Evolutionary conservation across 2,329 filamentous ascomycete species (phyloP), one percentile per base, ranked within the genome.

Genomic region (Lasiodiplodia sp.): DNA sequence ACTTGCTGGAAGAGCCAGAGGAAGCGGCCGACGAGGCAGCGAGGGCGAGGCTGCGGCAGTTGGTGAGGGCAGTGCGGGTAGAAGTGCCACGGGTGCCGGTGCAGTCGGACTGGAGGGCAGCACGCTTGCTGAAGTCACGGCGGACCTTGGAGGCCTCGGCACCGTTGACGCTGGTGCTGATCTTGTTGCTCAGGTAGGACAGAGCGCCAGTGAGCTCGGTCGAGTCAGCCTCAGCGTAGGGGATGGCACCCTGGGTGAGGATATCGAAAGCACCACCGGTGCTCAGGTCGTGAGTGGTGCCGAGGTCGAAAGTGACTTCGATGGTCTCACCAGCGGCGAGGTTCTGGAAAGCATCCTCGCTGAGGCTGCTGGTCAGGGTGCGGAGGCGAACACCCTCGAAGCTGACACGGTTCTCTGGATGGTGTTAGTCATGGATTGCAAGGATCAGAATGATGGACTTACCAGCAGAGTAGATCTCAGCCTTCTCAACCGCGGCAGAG

Each of bases 321-420:
- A 88, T 80, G 12, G 85, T 84, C 75, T 86, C 76, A 31, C 80
- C 80, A 58, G 79, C 75, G 47, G 62, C 77, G 67, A 89, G 83
- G 40, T 78, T 77, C 72, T 84, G 76, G 76, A 89, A 89, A 60
- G 84, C 82, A 4, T 83, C 81, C 31, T 84, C 81, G 28, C 74
- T 78, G 28, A 88, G 80, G 49, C 79, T 77, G 18, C 83, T 84
- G 70, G 81, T 76, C 37, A 88, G 76, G 14, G 57, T 51, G 44
- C 83, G 83, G 49, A 87, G 79, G 51, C 84, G 83, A 69, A 88
- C 81, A 57, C 87, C 87, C 58, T 86, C 82, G 72, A 88, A 88
- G 14, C 79, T 75, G 53, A 87, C 76, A 69, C 81, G 75, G 37
- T 77, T 72, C 56, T 79, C 85, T 47, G 44, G 18, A 47, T 18